Evolutionary conservation across 2,329 filamentous ascomycete species (phyloP).

Genomic region (Venturia asperata): DNA sequence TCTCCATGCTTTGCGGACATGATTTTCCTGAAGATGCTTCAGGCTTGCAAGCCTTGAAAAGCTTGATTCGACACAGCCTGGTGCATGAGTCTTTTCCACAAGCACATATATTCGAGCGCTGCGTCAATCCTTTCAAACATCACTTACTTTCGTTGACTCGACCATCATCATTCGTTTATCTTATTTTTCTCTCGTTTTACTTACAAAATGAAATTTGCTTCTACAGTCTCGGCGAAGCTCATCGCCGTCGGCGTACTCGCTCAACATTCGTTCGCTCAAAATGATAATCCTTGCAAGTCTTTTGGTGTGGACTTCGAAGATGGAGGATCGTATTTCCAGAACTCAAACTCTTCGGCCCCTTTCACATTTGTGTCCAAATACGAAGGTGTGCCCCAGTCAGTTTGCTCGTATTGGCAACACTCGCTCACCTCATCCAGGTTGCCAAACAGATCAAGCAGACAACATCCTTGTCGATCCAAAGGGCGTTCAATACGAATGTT

Average conservation of each 20-base stretch:
- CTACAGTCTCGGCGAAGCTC: conserved; percentile 19
- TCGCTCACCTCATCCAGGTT: conserved; percentile 26
- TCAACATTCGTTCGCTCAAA: conserved; percentile 20
- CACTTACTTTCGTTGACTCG: not conserved
- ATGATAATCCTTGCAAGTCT: conserved; percentile 28
- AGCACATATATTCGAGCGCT: not conserved
- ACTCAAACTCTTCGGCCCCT: conserved; percentile 33
- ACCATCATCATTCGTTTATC: conserved; percentile 1
- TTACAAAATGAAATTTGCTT: conserved; percentile 13
- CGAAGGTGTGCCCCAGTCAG: conserved; percentile 25
- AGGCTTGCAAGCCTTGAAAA: not conserved
- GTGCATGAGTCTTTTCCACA: not conserved
- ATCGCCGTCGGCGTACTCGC: conserved; percentile 21
- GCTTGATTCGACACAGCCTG: not conserved
- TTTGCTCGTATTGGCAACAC: not conserved
- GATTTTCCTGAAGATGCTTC: not conserved
- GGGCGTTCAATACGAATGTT: conserved; percentile 37
- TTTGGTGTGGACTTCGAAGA: conserved; percentile 39
- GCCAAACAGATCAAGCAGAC: conserved; percentile 35
- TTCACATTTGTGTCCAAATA: conserved; percentile 42
- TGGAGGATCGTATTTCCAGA: conserved; percentile 41
- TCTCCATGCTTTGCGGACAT: not conserved
- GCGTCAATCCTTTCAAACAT: not conserved
- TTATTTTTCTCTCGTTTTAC: not conserved
- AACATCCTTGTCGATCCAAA: conserved; percentile 38